These are phyloP conservation scores for Ambrosiella beaveri DNA, from an alignment of 2,329 filamentous ascomycete genomes.

Conservation along the genomic window DNA sequence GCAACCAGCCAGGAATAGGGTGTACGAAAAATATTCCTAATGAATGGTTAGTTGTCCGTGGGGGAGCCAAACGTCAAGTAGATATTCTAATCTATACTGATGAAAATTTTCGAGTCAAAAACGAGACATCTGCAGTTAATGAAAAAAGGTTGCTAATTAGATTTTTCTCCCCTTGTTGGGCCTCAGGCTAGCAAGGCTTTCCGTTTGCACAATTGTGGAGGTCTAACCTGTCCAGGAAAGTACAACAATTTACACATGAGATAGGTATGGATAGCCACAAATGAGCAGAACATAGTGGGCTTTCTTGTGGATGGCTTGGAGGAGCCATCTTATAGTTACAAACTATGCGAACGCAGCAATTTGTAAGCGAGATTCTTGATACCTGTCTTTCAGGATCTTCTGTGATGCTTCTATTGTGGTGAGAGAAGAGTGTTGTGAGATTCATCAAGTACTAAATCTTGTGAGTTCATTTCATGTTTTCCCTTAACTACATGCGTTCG, in stretches of 20 bases:
- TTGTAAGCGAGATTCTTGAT: neutral
- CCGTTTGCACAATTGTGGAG: neutral
- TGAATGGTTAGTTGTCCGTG: neutral
- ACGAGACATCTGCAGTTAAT: neutral
- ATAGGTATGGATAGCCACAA: neutral
- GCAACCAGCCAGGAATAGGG: neutral
- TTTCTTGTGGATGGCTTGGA: neutral
- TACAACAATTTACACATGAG: neutral
- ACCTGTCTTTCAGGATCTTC: neutral
- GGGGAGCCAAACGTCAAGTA: neutral
- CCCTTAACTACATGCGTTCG: no score
- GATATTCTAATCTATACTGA: neutral
- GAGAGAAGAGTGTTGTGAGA: no score
- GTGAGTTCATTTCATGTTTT: no score
- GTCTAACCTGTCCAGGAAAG: neutral
- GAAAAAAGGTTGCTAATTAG: neutral
- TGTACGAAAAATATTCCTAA: neutral
- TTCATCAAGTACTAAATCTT: no score
- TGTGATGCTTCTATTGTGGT: neutral
- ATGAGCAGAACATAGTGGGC: neutral
- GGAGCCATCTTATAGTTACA: neutral
- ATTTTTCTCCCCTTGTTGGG: neutral
- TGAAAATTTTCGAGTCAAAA: neutral
- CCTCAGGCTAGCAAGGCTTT: no score
- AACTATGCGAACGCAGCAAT: neutral